Evolutionary conservation across 352 stramenopile genomes (phyloP).

Genomic region (Globisporangium lucens): DNA sequence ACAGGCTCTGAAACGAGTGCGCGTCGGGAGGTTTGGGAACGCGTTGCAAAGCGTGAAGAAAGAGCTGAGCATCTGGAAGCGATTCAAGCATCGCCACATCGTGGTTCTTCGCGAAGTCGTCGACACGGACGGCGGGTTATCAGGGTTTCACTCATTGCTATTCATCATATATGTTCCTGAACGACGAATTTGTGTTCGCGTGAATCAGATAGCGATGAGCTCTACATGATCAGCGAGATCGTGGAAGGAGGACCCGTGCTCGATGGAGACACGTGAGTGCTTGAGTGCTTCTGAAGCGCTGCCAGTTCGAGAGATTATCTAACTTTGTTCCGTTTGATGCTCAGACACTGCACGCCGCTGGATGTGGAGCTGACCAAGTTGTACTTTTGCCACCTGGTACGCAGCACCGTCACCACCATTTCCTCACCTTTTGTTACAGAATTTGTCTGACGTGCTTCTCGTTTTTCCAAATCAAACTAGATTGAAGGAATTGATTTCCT

Average conservation of each 20-base stretch:
- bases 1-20: conserved; percentile 51
- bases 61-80: conserved; percentile 97
- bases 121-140: conserved; percentile 74
- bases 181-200: too few relatives aligned
- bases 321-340: background rate
- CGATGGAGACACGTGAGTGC: conserved; percentile 56
- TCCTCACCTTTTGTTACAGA: background rate
- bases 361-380: conserved; percentile 53
- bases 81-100: conserved; percentile 94
- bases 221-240: conserved; percentile 86
- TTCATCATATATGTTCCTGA: too few relatives aligned
- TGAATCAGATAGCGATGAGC: conserved; percentile 68
- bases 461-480: conserved; percentile 20
- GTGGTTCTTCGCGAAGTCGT: conserved; percentile 95
- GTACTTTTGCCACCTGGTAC: conserved; percentile 79
- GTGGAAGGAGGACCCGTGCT: conserved; percentile 68
- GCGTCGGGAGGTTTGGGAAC: conserved; percentile 69
- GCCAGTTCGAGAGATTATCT: background rate
- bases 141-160: too few relatives aligned
- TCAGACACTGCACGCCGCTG: conserved; percentile 65
- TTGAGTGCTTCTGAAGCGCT: too few relatives aligned
- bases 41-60: conserved; percentile 83
- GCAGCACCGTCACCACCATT: background rate
- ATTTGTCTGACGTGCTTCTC: background rate
- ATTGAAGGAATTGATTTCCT: conserved; percentile 83